Conservation (phyloP, 2,329 filamentous ascomycete species). For the Corniculantispora saksenae region DNA sequence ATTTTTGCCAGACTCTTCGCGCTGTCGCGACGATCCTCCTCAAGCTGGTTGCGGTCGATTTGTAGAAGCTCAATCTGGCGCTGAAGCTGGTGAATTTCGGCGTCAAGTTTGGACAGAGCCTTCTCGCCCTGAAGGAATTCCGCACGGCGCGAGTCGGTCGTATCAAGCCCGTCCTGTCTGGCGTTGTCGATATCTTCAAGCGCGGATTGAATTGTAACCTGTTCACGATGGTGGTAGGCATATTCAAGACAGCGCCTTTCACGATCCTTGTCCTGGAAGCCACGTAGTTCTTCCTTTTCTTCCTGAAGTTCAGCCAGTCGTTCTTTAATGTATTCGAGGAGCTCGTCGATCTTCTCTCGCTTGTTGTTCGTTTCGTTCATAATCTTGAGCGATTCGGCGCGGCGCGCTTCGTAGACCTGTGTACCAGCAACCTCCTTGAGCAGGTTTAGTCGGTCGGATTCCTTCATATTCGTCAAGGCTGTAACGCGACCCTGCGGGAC, state of each 20-base stretch:
- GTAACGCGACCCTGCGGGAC: slow-evolving; percentile 97
- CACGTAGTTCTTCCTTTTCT: slow-evolving; percentile 92
- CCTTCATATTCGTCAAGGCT: slow-evolving; percentile 97
- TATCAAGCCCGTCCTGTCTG: slow-evolving; percentile 79
- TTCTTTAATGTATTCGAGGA: slow-evolving; percentile 88
- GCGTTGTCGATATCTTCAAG: slow-evolving; percentile 82
- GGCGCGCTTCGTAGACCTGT: slow-evolving; percentile 90
- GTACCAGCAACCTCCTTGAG: slow-evolving; percentile 98
- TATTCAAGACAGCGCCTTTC: slow-evolving; percentile 92
- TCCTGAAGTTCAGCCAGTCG: slow-evolving; percentile 87
- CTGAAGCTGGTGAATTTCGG: slow-evolving; percentile 75
- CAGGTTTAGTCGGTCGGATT: slow-evolving; percentile 82
- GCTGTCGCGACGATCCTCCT: slow-evolving; percentile 83
- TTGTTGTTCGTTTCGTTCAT: slow-evolving; percentile 97
- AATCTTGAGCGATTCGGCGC: slow-evolving; percentile 90
- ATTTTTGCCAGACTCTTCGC: slow-evolving; percentile 80
- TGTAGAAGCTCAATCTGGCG: slow-evolving; percentile 82
- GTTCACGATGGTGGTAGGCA: slow-evolving; percentile 88
- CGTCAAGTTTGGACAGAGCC: slow-evolving; percentile 73
- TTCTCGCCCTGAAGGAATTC: slow-evolving; percentile 78
- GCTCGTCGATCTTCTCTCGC: slow-evolving; percentile 88
- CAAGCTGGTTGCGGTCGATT: slow-evolving; percentile 82
- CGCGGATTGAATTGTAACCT: slow-evolving; percentile 73
- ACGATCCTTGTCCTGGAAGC: slow-evolving; percentile 91
- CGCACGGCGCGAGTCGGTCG: slow-evolving; percentile 77